Evolutionary conservation across 148 eudicot genomes (phyloP).

Genomic region (Linanthus parryae): DNA sequence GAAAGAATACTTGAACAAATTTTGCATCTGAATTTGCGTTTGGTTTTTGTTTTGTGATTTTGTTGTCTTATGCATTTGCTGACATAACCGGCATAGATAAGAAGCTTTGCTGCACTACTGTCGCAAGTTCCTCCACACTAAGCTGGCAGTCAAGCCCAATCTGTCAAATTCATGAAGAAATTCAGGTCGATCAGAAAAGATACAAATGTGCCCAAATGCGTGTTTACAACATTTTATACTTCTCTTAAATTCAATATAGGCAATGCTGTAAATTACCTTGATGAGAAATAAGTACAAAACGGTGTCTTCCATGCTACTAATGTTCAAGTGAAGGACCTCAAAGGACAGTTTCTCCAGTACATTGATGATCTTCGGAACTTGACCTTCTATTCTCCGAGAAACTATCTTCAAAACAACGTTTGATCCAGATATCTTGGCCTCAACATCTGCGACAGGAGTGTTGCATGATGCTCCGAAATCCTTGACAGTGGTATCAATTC

Average conservation of each 20-base stretch:
- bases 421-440: constrained; percentile 82
- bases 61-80: no score
- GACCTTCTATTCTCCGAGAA: constrained; percentile 60
- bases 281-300: constrained; percentile 73
- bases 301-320: constrained; percentile 91
- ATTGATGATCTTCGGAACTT: constrained; percentile 52
- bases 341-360: constrained; percentile 61
- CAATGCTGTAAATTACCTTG: constrained; percentile 37
- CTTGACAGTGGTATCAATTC: constrained; percentile 19
- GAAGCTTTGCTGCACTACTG: constrained; percentile 52
- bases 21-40: no score
- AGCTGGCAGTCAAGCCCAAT: constrained; percentile 48
- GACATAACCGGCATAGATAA: no score
- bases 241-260: neutral
- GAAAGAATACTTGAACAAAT: no score
- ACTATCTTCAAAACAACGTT: constrained; percentile 64
- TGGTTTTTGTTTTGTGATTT: no score
- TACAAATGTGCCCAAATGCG: neutral
- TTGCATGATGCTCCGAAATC: constrained; percentile 80
- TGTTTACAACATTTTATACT: neutral
- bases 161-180: constrained; percentile 15
- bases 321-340: constrained; percentile 77
- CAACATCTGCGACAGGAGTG: constrained; percentile 81
- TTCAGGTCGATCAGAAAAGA: no score
- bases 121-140: constrained; percentile 47